phyloP scores from a whole-genome alignment of 148 eudicot species.

The Rhododendron ferrugineum region DNA sequence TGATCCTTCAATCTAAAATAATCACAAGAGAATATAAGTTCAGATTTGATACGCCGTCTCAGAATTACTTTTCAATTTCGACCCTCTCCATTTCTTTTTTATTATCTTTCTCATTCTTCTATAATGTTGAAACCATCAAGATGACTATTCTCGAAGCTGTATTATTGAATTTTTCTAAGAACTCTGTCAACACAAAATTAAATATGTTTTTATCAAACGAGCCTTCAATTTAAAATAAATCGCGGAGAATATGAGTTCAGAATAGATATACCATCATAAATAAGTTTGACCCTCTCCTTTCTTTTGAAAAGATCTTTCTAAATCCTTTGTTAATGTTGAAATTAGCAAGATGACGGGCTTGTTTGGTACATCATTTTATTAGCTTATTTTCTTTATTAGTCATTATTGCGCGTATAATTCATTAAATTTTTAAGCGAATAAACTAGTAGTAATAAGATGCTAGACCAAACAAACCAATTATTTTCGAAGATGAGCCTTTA shows the following conservation, averaged over 20 bases:
- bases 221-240: not conserved
- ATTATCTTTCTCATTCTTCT: no score
- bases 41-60: not conserved
- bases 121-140: not conserved
- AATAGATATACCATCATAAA: not conserved
- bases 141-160: not conserved
- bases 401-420: no score
- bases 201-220: not conserved
- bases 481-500: no score
- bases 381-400: not conserved
- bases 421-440: no score
- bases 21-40: not conserved
- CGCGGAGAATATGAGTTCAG: not conserved
- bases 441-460: no score
- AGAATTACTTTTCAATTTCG: not conserved
- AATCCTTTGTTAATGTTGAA: not conserved
- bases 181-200: not conserved
- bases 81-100: not conserved
- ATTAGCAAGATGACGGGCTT: not conserved
- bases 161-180: not conserved
- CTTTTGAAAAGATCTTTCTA: not conserved
- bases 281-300: not conserved
- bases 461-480: no score
- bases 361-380: not conserved
- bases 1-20: not conserved